Percentiles rank a stretch among this genome's conserved stretches.
Conservation (phyloP, 139 green algal species). For the Chlamydomonas sp. region DNA sequence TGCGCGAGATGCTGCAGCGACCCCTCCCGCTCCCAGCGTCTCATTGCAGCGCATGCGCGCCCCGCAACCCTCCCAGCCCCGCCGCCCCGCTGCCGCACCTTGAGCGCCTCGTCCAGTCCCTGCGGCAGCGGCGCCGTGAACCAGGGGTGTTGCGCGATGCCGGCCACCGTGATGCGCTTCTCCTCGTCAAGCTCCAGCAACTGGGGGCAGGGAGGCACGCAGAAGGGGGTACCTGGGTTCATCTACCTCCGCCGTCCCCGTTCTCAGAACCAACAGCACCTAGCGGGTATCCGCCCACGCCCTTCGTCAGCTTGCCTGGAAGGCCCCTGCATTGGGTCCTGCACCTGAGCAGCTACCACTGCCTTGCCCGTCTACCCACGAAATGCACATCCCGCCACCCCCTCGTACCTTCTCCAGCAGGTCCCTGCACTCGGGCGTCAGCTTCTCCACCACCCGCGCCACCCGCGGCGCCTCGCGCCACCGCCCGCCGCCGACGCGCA, state of each 20-base stretch:
- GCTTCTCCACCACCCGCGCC: constrained; percentile 33
- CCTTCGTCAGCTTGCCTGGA: not conserved
- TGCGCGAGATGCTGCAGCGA: not conserved
- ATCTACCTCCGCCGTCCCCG: not conserved
- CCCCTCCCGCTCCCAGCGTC: not conserved
- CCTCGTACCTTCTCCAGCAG: constrained; percentile 50
- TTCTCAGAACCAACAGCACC: too few species aligned
- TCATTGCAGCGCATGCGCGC: not conserved
- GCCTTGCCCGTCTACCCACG: not conserved
- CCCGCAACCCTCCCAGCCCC: too few species aligned
- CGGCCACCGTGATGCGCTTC: constrained; percentile 78
- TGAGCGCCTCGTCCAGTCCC: constrained; percentile 24
- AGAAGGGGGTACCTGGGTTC: not conserved
- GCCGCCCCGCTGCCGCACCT: not conserved
- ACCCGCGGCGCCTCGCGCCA: constrained; percentile 60
- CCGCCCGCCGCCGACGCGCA: constrained; percentile 46
- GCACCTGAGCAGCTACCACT: not conserved
- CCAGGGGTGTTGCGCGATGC: constrained; percentile 91
- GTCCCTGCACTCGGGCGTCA: constrained; percentile 48
- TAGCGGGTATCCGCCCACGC: not conserved
- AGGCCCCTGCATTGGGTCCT: not conserved
- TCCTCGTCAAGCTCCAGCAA: constrained; percentile 58
- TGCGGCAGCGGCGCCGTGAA: constrained; percentile 83
- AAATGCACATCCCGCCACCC: not conserved
- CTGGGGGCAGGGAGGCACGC: not conserved